Conservation (phyloP, 2,329 filamentous ascomycete species). For the Berkeleyomyces basicola region DNA sequence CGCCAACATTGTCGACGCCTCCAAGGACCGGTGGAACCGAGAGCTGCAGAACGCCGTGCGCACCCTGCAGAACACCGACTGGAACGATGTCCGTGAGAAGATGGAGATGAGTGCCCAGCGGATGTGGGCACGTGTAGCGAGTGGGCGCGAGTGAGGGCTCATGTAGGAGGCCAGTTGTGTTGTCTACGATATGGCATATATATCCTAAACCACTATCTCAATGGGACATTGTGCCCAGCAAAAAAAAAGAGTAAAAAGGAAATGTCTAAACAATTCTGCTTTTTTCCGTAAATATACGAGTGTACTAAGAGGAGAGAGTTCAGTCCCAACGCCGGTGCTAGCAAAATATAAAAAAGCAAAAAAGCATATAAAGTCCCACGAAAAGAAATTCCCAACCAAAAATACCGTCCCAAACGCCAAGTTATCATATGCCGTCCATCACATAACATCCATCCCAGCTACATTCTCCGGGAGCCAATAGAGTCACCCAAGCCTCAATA, state of each 20-base stretch:
- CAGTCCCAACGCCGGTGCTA: slow-evolving; percentile 5
- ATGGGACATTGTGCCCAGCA: no score
- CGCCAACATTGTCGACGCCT: slow-evolving; percentile 42
- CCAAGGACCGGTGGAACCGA: slow-evolving; percentile 65
- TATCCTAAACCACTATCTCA: no score
- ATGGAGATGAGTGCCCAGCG: slow-evolving; percentile 27
- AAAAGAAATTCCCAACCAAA: neutral
- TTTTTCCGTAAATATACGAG: neutral
- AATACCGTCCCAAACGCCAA: neutral
- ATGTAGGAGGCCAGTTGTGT: neutral
- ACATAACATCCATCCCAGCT: neutral
- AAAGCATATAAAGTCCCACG: neutral
- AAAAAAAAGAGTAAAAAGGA: neutral
- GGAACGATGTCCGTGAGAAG: slow-evolving; percentile 42
- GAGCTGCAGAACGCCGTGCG: slow-evolving; percentile 51
- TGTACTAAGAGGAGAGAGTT: neutral
- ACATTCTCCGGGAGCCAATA: neutral
- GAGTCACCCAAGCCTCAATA: neutral
- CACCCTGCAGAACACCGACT: slow-evolving; percentile 50
- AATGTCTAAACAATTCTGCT: neutral
- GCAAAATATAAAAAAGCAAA: neutral
- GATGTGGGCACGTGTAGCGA: slow-evolving; percentile 1
- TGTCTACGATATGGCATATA: no score
- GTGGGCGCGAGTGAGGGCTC: neutral
- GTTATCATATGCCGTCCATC: neutral